A percentile compares a stretch with the other conserved stretches of the same genome.
These are phyloP conservation scores for Halenospora varia DNA, from an alignment of 495 filamentous ascomycete genomes.

Conservation along the genomic window DNA sequence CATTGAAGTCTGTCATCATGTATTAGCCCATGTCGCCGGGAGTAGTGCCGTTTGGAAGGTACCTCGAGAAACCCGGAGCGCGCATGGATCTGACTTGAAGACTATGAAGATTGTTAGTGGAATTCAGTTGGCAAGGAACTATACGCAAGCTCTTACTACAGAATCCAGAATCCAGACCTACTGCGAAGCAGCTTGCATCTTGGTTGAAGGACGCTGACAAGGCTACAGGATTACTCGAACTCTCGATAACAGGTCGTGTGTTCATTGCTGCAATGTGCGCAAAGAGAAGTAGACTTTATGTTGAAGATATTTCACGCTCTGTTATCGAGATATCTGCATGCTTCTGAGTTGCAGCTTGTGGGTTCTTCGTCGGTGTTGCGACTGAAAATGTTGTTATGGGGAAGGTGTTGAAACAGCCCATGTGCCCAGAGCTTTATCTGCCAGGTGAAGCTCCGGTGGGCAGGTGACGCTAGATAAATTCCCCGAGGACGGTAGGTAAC, in stretches of 20 bases:
- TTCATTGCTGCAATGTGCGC: conserved; percentile 62
- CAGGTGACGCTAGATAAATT: too few relatives aligned
- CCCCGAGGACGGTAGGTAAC: too few relatives aligned
- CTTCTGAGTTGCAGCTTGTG: neutral
- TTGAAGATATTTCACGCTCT: neutral
- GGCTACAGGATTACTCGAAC: conserved; percentile 66
- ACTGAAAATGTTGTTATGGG: neutral
- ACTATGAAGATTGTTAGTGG: conserved; percentile 44
- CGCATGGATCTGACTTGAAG: conserved; percentile 72
- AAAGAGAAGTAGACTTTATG: neutral
- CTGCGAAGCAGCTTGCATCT: conserved; percentile 82
- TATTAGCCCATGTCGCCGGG: conserved; percentile 1
- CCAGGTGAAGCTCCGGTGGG: too few relatives aligned
- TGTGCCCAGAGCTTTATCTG: neutral
- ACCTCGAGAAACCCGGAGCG: conserved; percentile 65
- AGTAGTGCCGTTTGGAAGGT: conserved; percentile 9
- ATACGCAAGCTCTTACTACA: conserved; percentile 60
- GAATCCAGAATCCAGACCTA: conserved; percentile 83
- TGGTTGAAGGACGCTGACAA: conserved; percentile 85
- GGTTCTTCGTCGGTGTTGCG: neutral
- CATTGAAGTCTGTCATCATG: conserved; percentile 67
- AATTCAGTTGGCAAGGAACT: neutral
- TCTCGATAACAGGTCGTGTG: conserved; percentile 80
- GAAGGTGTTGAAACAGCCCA: neutral
- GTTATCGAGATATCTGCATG: conserved; percentile 1